phyloP scores from a whole-genome alignment of 169 alveolate genomes.

The Plasmodium ovale region DNA sequence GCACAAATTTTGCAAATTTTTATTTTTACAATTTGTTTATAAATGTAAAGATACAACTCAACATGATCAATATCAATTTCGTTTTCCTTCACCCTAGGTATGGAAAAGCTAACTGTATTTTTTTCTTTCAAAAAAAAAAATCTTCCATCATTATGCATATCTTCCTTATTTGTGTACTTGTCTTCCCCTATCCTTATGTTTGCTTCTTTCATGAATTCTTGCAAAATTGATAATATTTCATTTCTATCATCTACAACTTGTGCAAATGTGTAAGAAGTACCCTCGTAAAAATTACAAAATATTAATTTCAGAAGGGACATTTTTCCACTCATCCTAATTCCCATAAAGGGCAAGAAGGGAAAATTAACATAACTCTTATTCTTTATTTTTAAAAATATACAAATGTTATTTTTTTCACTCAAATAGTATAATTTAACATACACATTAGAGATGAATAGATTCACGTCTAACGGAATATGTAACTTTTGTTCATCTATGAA shows the following conservation, averaged over 20 bases:
- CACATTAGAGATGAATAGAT: conserved; percentile 4
- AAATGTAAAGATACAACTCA: conserved; percentile 38
- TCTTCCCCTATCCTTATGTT: not conserved
- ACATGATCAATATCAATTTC: conserved; percentile 36
- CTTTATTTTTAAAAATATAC: conserved; percentile 44
- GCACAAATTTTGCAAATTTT: conserved; percentile 15
- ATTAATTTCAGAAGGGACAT: conserved; percentile 9
- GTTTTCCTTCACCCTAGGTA: not conserved
- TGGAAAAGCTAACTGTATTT: conserved; percentile 7
- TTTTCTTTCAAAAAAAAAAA: conserved; percentile 15
- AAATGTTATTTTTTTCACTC: conserved; percentile 1
- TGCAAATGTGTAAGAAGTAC: not conserved
- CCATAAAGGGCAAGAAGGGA: conserved; percentile 27
- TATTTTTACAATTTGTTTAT: conserved; percentile 23
- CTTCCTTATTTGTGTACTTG: not conserved
- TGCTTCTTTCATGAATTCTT: not conserved
- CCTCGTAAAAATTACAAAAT: conserved; percentile 26
- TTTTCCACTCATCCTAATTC: conserved; percentile 20
- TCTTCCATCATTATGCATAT: not conserved
- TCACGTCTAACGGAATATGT: not conserved
- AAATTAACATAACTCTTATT: conserved; percentile 28
- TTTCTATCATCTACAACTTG: not conserved
- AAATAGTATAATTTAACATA: conserved; percentile 33
- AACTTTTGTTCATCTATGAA: conserved; percentile 2
- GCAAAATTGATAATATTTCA: not conserved